phyloP scores from a whole-genome alignment of 768 basidiomycete species.

The Hericium alpestre region DNA sequence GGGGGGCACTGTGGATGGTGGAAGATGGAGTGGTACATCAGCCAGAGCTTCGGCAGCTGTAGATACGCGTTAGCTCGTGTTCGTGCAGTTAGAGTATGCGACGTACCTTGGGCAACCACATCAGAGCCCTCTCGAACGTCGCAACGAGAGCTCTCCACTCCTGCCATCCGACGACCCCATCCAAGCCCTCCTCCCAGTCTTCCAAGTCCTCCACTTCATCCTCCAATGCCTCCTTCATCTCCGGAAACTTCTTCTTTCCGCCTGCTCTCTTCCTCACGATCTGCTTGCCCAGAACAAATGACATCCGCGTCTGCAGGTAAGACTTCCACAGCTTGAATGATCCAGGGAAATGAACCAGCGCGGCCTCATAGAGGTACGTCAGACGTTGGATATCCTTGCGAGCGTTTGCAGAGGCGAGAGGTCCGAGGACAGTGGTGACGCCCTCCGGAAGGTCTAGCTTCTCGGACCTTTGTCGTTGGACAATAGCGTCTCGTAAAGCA shows the following conservation, averaged over 20 bases:
- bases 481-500: constrained; percentile 57
- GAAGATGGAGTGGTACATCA: constrained; percentile 86
- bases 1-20: constrained; percentile 84
- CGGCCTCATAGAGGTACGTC: constrained; percentile 89
- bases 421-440: constrained; percentile 56
- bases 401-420: constrained; percentile 61
- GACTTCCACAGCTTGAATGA: constrained; percentile 96
- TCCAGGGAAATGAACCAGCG: constrained; percentile 74
- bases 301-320: constrained; percentile 75
- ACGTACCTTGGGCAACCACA: constrained; percentile 86
- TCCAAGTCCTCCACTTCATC: constrained; percentile 73
- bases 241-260: constrained; percentile 85
- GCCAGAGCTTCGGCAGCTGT: constrained; percentile 89
- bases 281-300: constrained; percentile 74
- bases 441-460: constrained; percentile 38
- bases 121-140: constrained; percentile 83
- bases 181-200: constrained; percentile 79
- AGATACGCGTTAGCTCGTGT: not conserved
- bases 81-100: not conserved
- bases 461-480: constrained; percentile 47
- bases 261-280: constrained; percentile 67
- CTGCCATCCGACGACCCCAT: constrained; percentile 86
- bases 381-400: constrained; percentile 74
- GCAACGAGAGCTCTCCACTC: constrained; percentile 90
- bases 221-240: constrained; percentile 82